Conservation (phyloP, 2,329 filamentous ascomycete species). For the Botrytis deweyae region DNA sequence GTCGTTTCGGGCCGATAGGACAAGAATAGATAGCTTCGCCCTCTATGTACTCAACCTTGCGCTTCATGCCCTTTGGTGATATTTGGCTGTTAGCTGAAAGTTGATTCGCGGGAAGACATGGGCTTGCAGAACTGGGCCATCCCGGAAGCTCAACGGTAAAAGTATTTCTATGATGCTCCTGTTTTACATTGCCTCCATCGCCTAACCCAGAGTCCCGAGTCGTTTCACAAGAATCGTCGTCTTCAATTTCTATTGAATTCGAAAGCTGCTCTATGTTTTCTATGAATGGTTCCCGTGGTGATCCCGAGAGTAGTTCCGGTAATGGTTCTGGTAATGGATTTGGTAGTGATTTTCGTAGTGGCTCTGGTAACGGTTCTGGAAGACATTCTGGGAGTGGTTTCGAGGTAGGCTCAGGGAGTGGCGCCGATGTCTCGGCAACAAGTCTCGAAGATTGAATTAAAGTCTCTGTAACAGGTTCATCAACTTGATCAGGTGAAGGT, state of each 20-base stretch:
- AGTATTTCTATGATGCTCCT: not conserved
- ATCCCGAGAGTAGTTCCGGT: not conserved
- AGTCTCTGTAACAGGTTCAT: not conserved
- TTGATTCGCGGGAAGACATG: not conserved
- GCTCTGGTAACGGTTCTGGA: not conserved
- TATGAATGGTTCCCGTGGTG: too few relatives aligned
- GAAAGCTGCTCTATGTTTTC: not conserved
- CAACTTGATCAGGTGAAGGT: not conserved
- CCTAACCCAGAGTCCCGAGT: too few relatives aligned
- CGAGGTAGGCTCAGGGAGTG: not conserved
- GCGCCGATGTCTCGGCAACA: not conserved
- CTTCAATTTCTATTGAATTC: not conserved
- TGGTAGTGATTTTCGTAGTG: not conserved
- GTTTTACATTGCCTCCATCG: not conserved
- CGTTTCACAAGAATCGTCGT: not conserved
- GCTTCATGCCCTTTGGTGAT: not conserved
- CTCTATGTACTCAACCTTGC: not conserved
- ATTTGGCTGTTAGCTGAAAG: not conserved
- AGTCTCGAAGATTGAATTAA: too few relatives aligned
- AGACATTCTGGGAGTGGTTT: not conserved
- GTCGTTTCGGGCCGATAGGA: slow-evolving; percentile 9
- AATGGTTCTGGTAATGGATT: too few relatives aligned
- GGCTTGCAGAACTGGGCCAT: not conserved
- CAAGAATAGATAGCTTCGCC: not conserved
- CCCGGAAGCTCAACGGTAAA: not conserved